phyloP scores from a whole-genome alignment of 495 filamentous ascomycete genomes.

The Daldinia decipiens region DNA sequence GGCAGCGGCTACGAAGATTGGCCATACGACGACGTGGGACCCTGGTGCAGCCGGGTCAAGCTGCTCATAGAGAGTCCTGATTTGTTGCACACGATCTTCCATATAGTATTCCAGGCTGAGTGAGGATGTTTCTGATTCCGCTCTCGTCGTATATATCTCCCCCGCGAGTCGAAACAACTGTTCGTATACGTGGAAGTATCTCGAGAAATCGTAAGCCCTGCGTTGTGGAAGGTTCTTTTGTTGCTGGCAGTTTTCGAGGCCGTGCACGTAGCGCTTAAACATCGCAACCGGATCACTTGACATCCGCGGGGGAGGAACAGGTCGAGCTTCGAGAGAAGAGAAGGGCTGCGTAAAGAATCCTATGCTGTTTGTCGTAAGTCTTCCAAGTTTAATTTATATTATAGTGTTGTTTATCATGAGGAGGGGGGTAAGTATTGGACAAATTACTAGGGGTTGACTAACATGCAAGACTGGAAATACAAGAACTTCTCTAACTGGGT shows the following conservation, averaged over 20 bases:
- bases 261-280: constrained; percentile 4
- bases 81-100: background rate
- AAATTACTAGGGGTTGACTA: background rate
- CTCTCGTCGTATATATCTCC: background rate
- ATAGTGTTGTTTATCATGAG: background rate
- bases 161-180: background rate
- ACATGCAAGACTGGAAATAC: constrained; percentile 1
- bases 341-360: constrained; percentile 2
- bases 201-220: background rate
- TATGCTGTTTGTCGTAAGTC: background rate
- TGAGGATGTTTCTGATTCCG: background rate
- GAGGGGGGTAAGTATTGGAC: too few species aligned
- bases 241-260: constrained; percentile 2
- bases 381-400: background rate
- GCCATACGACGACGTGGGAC: background rate
- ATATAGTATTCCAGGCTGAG: background rate
- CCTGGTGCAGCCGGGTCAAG: background rate
- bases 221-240: background rate
- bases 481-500: constrained; percentile 1
- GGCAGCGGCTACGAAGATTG: background rate
- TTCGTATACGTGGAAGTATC: background rate
- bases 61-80: background rate
- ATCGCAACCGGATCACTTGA: constrained; percentile 1
- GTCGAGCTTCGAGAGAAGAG: background rate
- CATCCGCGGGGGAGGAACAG: background rate